Conservation (phyloP, 441 rosid species). For the Euphorbia schlechtendalii region DNA sequence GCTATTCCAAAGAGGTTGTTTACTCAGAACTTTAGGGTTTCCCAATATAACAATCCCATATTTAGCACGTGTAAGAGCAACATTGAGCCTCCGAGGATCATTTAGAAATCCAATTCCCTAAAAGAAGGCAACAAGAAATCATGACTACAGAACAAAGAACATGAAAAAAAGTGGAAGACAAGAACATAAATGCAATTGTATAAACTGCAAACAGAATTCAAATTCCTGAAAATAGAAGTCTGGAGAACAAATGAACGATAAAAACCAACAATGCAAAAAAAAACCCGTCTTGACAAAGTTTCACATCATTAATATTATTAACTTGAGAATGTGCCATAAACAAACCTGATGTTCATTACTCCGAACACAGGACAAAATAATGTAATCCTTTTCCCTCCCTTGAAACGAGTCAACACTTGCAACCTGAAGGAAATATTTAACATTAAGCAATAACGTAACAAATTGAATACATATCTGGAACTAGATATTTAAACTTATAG, state of each 20-base stretch:
- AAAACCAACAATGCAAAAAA: no score
- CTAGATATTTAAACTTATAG: slow-evolving; percentile 4
- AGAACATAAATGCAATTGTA: background rate
- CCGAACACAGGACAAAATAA: slow-evolving; percentile 96
- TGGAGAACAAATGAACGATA: background rate
- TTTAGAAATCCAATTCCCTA: slow-evolving; percentile 99
- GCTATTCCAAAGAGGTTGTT: slow-evolving; percentile 95
- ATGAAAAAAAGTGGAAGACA: background rate
- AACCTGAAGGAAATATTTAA: slow-evolving; percentile 47
- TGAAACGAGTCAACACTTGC: slow-evolving; percentile 99
- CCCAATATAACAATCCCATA: slow-evolving; percentile 98
- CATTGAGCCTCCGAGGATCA: slow-evolving; percentile 99
- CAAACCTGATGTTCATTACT: slow-evolving; percentile 99
- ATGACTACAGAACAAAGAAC: background rate
- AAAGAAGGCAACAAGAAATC: slow-evolving; percentile 18
- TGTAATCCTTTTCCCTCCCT: slow-evolving; percentile 99
- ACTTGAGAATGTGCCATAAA: background rate
- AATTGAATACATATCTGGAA: slow-evolving; percentile 6
- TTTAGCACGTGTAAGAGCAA: slow-evolving; percentile 95
- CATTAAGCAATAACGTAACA: slow-evolving; percentile 8
- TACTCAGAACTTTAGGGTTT: slow-evolving; percentile 97
- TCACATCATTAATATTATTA: no score
- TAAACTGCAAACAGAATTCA: background rate
- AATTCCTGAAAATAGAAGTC: background rate
- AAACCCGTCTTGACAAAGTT: no score